Percentiles rank a stretch among this genome's conserved stretches.
phyloP scores from a whole-genome alignment of 495 filamentous ascomycete species.

The Penicillium diatomitis region DNA sequence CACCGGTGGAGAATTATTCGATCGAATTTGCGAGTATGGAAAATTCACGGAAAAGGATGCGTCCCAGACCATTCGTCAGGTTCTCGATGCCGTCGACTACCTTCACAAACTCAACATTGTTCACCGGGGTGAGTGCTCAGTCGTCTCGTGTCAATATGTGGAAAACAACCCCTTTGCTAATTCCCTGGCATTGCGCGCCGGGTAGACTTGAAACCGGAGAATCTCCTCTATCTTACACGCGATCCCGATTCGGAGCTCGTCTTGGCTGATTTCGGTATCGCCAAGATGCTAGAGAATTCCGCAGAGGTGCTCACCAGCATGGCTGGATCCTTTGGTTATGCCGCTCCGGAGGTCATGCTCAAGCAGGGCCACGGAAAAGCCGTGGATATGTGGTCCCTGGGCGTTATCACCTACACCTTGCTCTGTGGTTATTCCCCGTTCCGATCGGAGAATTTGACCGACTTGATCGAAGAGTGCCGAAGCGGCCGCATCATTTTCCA shows the following conservation, averaged over 20 bases:
- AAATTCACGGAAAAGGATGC: constrained; percentile 99
- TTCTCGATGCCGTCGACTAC: constrained; percentile 90
- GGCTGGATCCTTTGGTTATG: constrained; percentile 98
- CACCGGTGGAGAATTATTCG: constrained; percentile 93
- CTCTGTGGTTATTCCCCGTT: constrained; percentile 98
- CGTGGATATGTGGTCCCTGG: constrained; percentile 99
- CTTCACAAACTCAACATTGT: constrained; percentile 93
- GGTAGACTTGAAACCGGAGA: constrained; percentile 94
- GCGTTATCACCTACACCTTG: constrained; percentile 98
- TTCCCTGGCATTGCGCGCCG: too few relatives aligned
- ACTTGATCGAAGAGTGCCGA: constrained; percentile 92
- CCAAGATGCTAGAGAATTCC: constrained; percentile 90
- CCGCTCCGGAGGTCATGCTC: constrained; percentile 96
- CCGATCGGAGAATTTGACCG: constrained; percentile 84
- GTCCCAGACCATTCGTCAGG: constrained; percentile 90
- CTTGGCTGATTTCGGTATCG: constrained; percentile 96
- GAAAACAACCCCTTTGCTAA: not conserved
- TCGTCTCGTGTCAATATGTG: not conserved
- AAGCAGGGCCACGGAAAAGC: constrained; percentile 96
- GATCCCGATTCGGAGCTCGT: constrained; percentile 74
- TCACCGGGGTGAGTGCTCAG: constrained; percentile 65
- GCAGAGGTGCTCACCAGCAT: constrained; percentile 93
- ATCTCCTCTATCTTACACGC: constrained; percentile 84
- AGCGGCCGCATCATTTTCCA: constrained; percentile 90
- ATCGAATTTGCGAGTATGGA: constrained; percentile 95